Evolutionary conservation across 352 stramenopile species (phyloP).

Genomic region (Phytophthora citricola): DNA sequence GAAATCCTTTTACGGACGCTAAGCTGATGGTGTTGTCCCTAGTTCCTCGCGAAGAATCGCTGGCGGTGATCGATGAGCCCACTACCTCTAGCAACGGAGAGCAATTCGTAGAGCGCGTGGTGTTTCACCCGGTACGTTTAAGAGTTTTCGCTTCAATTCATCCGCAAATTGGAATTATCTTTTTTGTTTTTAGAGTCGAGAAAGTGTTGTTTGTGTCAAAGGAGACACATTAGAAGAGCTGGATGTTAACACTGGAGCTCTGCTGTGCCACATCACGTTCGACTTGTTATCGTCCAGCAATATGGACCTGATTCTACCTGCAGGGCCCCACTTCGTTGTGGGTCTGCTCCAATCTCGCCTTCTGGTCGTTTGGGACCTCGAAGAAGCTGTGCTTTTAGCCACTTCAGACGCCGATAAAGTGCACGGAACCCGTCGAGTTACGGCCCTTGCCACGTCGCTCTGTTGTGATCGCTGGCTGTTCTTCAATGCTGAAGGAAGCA

Average conservation of each 20-base stretch:
- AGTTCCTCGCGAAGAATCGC: conserved; percentile 30
- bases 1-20: too few species aligned
- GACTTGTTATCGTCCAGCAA: conserved; percentile 53
- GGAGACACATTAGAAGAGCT: conserved; percentile 67
- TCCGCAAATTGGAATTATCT: not conserved
- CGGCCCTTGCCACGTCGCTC: conserved; percentile 58
- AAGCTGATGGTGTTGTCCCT: conserved; percentile 30
- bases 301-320: conserved; percentile 60
- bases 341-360: conserved; percentile 60
- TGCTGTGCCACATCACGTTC: conserved; percentile 69
- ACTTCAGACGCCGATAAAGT: conserved; percentile 71
- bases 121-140: conserved; percentile 40
- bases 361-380: conserved; percentile 73
- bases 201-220: conserved; percentile 62
- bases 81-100: conserved; percentile 12
- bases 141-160: too few species aligned
- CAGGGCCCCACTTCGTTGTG: conserved; percentile 56
- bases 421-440: conserved; percentile 56
- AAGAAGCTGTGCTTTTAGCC: conserved; percentile 63
- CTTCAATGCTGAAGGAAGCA: conserved; percentile 76
- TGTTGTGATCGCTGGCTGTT: conserved; percentile 73
- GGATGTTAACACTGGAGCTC: conserved; percentile 56
- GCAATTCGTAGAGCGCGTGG: conserved; percentile 32
- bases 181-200: conserved; percentile 36
- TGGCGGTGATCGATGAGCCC: conserved; percentile 36